phyloP scores from a whole-genome alignment of 2,329 filamentous ascomycete species.

The Pezicula neosporulosa region DNA sequence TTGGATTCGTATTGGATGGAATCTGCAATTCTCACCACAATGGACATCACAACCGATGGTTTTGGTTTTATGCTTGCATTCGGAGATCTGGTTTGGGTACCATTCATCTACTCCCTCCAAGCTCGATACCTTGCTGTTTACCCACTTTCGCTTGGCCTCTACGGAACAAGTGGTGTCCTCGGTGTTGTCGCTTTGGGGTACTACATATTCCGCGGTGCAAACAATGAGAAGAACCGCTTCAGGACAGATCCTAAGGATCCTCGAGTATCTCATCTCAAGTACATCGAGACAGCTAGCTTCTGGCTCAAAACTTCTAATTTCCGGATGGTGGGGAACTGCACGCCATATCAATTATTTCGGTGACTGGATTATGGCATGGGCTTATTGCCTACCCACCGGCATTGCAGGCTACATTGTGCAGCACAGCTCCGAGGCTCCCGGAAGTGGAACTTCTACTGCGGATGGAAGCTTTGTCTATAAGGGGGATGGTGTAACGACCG shows the following conservation, averaged over 20 bases:
- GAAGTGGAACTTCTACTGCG: constrained; percentile 43
- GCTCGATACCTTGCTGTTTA: constrained; percentile 80
- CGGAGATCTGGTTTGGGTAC: constrained; percentile 89
- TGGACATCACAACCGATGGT: constrained; percentile 89
- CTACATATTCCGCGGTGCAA: constrained; percentile 88
- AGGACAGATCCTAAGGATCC: constrained; percentile 82
- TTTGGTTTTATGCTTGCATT: constrained; percentile 96
- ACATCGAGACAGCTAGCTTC: constrained; percentile 76
- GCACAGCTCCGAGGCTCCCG: constrained; percentile 43
- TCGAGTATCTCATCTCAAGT: constrained; percentile 73
- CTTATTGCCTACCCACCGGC: constrained; percentile 83
- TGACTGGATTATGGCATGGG: constrained; percentile 92
- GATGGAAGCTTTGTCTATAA: constrained; percentile 48
- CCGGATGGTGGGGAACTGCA: constrained; percentile 90
- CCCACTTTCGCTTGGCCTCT: constrained; percentile 72
- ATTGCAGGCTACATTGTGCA: constrained; percentile 76
- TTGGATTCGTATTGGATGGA: constrained; percentile 87
- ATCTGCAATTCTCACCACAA: constrained; percentile 83
- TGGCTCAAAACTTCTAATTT: constrained; percentile 76
- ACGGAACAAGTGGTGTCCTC: constrained; percentile 62
- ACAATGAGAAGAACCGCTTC: constrained; percentile 94
- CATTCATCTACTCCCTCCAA: constrained; percentile 83
- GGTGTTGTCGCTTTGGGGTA: constrained; percentile 72
- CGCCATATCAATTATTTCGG: constrained; percentile 95
- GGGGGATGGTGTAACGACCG: constrained; percentile 53